Conservation (phyloP, 2,329 filamentous ascomycete species). For the Juglanconis juglandina region DNA sequence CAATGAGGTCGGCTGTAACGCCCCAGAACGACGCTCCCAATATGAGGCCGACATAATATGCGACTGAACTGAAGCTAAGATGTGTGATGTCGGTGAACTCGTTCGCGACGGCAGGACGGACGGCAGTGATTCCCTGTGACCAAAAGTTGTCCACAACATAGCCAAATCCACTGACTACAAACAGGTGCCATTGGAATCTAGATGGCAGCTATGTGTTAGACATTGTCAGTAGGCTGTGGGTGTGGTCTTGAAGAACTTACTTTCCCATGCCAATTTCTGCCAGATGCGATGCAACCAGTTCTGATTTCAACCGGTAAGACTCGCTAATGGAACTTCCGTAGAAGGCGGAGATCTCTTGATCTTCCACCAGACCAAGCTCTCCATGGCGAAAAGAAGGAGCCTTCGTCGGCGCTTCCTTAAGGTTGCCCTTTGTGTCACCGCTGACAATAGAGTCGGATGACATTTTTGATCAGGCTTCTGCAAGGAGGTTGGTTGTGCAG, state of each 20-base stretch:
- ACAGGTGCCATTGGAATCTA: conserved; percentile 39
- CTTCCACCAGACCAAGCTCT: conserved; percentile 21
- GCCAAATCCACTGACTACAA: conserved; percentile 44
- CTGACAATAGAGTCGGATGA: background rate
- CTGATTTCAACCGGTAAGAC: conserved; percentile 31
- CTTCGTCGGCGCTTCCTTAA: background rate
- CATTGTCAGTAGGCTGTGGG: background rate
- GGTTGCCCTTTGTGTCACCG: background rate
- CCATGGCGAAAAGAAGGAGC: conserved; percentile 8
- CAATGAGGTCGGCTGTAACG: conserved; percentile 37
- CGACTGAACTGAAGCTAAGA: conserved; percentile 33
- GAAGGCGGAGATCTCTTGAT: conserved; percentile 31
- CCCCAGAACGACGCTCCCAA: conserved; percentile 45
- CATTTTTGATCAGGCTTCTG: background rate
- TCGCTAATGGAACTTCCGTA: conserved; percentile 33
- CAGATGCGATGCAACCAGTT: conserved; percentile 28
- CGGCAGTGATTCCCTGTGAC: conserved; percentile 34
- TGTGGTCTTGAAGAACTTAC: conserved; percentile 22
- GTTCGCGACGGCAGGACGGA: conserved; percentile 30
- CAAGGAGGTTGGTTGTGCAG: too few species aligned
- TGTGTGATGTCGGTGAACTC: conserved; percentile 31
- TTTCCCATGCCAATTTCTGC: conserved; percentile 31
- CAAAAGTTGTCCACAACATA: conserved; percentile 44
- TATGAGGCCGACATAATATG: conserved; percentile 40
- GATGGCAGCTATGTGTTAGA: background rate